Conservation (phyloP, 2,329 filamentous ascomycete species). For the Alternaria panax region DNA sequence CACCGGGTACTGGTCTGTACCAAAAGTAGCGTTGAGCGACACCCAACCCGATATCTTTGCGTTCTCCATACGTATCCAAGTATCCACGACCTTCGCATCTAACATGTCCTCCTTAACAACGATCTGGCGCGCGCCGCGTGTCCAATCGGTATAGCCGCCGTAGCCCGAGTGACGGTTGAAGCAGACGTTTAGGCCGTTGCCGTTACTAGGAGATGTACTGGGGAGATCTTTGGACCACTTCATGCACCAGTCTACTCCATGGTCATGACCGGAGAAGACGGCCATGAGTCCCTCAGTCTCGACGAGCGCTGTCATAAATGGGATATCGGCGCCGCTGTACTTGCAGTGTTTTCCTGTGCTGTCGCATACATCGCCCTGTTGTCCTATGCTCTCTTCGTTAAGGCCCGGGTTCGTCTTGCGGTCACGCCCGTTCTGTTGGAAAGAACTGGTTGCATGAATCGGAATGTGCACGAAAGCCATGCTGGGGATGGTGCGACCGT, state of each 20-base stretch:
- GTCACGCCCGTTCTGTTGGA: conserved; percentile 58
- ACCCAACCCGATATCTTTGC: conserved; percentile 61
- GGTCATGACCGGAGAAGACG: conserved; percentile 71
- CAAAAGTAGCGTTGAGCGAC: conserved; percentile 66
- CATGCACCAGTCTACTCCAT: conserved; percentile 55
- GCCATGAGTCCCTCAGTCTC: conserved; percentile 57
- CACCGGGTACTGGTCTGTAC: conserved; percentile 61
- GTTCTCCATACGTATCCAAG: conserved; percentile 68
- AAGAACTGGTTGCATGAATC: conserved; percentile 31
- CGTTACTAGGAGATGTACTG: conserved; percentile 44
- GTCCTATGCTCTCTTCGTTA: conserved; percentile 33
- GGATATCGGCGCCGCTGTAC: conserved; percentile 60
- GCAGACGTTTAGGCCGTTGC: conserved; percentile 60
- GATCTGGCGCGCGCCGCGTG: conserved; percentile 67
- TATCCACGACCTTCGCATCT: conserved; percentile 56
- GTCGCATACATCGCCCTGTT: conserved; percentile 33
- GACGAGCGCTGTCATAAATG: conserved; percentile 69
- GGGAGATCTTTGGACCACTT: conserved; percentile 47
- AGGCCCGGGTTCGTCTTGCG: conserved; percentile 53
- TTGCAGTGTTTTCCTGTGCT: conserved; percentile 24
- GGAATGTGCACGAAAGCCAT: conserved; percentile 65
- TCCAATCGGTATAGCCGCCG: conserved; percentile 72
- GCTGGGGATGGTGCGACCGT: conserved; percentile 54
- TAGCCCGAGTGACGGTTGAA: conserved; percentile 73
- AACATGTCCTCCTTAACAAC: conserved; percentile 56